Evolutionary conservation across 1,284 basidiomycete species (phyloP).

Genomic region (Thecaphora frezii): DNA sequence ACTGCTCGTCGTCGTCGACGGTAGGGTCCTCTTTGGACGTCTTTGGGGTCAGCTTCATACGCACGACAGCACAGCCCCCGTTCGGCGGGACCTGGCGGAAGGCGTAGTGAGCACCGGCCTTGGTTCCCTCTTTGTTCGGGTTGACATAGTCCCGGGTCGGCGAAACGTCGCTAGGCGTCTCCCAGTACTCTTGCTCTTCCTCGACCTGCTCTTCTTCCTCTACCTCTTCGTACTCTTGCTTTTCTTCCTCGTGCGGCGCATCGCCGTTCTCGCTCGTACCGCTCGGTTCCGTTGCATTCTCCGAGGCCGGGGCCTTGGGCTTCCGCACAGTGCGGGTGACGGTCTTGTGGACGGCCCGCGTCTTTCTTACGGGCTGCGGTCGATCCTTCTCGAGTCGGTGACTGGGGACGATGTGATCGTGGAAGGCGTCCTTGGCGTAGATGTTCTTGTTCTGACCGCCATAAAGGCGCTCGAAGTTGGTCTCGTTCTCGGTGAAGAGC

Average conservation of each 20-base stretch:
- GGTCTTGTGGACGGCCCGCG: constrained; percentile 40
- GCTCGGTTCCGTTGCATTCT: constrained; percentile 36
- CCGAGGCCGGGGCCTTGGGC: constrained; percentile 12
- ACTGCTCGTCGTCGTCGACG: constrained; percentile 83
- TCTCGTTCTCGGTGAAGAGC: constrained; percentile 76
- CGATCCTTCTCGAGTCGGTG: constrained; percentile 65
- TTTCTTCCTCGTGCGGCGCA: constrained; percentile 5
- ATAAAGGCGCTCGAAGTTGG: constrained; percentile 89
- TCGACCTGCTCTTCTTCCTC: constrained; percentile 55
- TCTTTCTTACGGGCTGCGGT: constrained; percentile 42
- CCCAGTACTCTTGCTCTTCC: constrained; percentile 51
- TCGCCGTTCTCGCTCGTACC: constrained; percentile 37
- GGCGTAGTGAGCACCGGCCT: constrained; percentile 85
- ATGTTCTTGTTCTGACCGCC: constrained; percentile 73
- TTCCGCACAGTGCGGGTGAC: constrained; percentile 26
- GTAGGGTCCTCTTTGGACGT: constrained; percentile 74
- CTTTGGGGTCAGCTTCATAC: constrained; percentile 84
- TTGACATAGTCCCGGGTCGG: constrained; percentile 66
- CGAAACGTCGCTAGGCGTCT: constrained; percentile 33
- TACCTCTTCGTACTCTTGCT: constrained; percentile 35
- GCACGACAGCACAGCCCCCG: constrained; percentile 92
- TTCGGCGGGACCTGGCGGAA: constrained; percentile 84
- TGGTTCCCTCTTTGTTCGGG: constrained; percentile 84
- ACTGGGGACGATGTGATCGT: constrained; percentile 86
- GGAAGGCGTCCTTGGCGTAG: constrained; percentile 96